These are phyloP conservation scores for Pelargonium cotyledonis DNA, from an alignment of 441 rosid species.

Conservation along the genomic window DNA sequence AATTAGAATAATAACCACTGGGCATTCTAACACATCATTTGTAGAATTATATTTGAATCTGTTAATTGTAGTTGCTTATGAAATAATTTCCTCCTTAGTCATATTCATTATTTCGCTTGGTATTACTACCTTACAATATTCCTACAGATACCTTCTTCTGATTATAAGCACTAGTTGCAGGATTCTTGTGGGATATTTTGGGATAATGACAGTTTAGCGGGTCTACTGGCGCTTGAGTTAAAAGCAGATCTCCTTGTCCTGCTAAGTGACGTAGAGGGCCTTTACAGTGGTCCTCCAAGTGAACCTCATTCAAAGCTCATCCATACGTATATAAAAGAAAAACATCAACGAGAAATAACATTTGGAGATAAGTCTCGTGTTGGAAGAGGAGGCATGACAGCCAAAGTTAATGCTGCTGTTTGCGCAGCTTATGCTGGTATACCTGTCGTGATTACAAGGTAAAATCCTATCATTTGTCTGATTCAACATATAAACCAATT, in stretches of 20 bases:
- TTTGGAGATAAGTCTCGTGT: conserved; percentile 34
- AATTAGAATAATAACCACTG: background rate
- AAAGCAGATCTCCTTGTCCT: conserved; percentile 28
- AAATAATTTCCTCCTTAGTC: background rate
- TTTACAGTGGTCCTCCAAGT: conserved; percentile 32
- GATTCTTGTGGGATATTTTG: conserved; percentile 29
- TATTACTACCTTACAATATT: background rate
- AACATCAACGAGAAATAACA: conserved; percentile 30
- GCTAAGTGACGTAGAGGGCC: conserved; percentile 34
- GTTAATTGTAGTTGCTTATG: background rate
- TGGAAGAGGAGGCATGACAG: conserved; percentile 37
- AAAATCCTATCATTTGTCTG: background rate
- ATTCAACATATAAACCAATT: background rate
- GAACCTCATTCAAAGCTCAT: conserved; percentile 29
- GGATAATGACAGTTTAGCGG: conserved; percentile 34
- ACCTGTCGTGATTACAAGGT: conserved; percentile 35
- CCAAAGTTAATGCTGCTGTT: conserved; percentile 33
- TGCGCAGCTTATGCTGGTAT: conserved; percentile 28
- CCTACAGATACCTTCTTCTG: conserved; percentile 6
- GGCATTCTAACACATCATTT: background rate
- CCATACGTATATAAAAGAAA: conserved; percentile 28
- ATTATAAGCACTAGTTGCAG: conserved; percentile 23
- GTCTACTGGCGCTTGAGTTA: conserved; percentile 24
- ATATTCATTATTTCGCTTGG: background rate
- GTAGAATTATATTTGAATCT: background rate